phyloP scores from a whole-genome alignment of 805 yeast genomes.

The Sugiyamaella boreocaroliniensis region DNA sequence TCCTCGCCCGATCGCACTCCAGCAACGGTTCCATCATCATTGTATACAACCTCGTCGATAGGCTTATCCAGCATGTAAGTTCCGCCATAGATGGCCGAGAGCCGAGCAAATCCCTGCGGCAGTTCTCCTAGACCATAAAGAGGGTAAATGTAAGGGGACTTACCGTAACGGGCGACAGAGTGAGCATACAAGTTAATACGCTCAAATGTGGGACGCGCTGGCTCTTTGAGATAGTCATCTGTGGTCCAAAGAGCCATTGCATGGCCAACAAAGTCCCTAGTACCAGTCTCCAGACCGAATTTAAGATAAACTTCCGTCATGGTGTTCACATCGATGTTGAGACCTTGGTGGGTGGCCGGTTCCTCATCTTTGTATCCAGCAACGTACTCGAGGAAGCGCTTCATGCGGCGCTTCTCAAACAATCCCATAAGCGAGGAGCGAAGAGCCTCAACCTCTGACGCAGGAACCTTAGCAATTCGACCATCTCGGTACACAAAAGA shows the following conservation, averaged over 20 bases:
- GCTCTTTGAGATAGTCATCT: slow-evolving; percentile 80
- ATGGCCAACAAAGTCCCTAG: slow-evolving; percentile 95
- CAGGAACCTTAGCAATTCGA: slow-evolving; percentile 88
- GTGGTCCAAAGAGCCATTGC: slow-evolving; percentile 97
- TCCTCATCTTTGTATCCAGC: slow-evolving; percentile 75
- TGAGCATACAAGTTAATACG: slow-evolving; percentile 79
- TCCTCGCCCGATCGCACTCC: slow-evolving; percentile 94
- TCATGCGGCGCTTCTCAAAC: slow-evolving; percentile 93
- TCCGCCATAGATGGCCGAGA: slow-evolving; percentile 96
- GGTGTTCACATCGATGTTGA: slow-evolving; percentile 78
- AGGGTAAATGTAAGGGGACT: slow-evolving; percentile 94
- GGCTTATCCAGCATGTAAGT: slow-evolving; percentile 98
- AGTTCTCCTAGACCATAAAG: slow-evolving; percentile 94
- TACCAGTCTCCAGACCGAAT: slow-evolving; percentile 86
- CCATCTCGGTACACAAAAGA: slow-evolving; percentile 89
- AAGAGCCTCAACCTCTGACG: slow-evolving; percentile 86
- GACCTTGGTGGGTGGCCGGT: slow-evolving; percentile 68
- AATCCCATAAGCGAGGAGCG: slow-evolving; percentile 90
- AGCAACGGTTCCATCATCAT: slow-evolving; percentile 60
- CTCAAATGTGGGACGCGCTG: slow-evolving; percentile 87
- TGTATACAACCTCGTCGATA: slow-evolving; percentile 78
- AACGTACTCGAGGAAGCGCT: slow-evolving; percentile 82
- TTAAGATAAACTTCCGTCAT: slow-evolving; percentile 87
- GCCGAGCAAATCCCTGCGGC: slow-evolving; percentile 98
- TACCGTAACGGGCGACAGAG: slow-evolving; percentile 90